Conservation (phyloP, 345 rosid genomes). For the Eucalyptus microcorys region DNA sequence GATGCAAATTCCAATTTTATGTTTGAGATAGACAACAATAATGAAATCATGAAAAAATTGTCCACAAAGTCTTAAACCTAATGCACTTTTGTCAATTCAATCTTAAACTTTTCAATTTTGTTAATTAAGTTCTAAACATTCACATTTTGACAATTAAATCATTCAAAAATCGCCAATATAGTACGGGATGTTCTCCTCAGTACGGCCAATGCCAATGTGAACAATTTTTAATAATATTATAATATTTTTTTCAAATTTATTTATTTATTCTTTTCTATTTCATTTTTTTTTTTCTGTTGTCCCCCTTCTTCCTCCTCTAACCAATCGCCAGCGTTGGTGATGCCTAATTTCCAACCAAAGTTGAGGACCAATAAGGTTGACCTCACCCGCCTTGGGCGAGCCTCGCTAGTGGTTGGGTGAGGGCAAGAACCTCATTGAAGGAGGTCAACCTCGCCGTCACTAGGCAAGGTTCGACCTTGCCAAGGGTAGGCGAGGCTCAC, state of each 20-base stretch:
- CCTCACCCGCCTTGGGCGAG: neutral
- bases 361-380: neutral
- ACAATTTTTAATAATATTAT: too few species aligned
- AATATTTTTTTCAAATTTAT: too few species aligned
- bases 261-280: neutral
- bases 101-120: too few species aligned
- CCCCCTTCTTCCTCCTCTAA: neutral
- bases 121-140: too few species aligned
- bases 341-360: neutral
- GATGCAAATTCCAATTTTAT: neutral
- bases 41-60: neutral
- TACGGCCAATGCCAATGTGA: accelerated
- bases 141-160: neutral
- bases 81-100: accelerated
- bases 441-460: neutral
- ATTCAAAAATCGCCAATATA: too few species aligned
- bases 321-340: neutral
- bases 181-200: accelerated
- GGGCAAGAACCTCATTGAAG: neutral
- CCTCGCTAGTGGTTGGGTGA: neutral
- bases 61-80: neutral
- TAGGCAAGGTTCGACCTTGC: neutral
- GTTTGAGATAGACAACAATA: neutral
- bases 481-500: neutral
- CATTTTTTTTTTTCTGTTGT: too few species aligned